Percentiles rank a stretch among this genome's conserved stretches.
These are phyloP conservation scores for Backusella tuberculispora DNA, from an alignment of 192 early-diverging fungal species.

Conservation along the genomic window DNA sequence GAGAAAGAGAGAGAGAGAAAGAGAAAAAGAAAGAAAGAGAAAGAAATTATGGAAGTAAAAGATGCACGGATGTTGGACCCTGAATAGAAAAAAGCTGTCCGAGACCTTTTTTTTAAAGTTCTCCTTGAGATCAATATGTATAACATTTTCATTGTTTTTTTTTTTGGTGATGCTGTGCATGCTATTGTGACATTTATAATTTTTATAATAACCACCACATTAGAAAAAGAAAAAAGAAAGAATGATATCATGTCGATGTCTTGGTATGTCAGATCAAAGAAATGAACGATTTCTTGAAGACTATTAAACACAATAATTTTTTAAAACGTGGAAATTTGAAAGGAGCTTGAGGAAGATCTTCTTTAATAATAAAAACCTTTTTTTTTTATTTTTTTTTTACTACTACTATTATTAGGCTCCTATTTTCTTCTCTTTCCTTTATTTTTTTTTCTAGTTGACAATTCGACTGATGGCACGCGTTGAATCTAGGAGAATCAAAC, in stretches of 20 bases:
- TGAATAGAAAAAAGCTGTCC: slow-evolving; percentile 10
- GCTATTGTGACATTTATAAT: not conserved
- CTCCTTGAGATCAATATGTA: slow-evolving; percentile 4
- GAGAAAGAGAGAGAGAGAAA: too few relatives aligned
- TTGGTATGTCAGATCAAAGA: not conserved
- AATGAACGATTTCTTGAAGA: not conserved
- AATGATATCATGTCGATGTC: not conserved
- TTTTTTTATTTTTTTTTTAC: not conserved
- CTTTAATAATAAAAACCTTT: not conserved
- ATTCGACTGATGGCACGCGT: slow-evolving; percentile 12
- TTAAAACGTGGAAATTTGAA: not conserved
- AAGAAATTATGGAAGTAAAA: slow-evolving; percentile 8
- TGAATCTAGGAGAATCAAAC: not conserved
- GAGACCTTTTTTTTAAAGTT: slow-evolving; percentile 8
- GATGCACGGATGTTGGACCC: slow-evolving; percentile 12
- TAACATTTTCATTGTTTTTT: slow-evolving; percentile 4
- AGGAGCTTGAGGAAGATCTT: not conserved
- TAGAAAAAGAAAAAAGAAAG: not conserved
- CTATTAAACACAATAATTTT: not conserved
- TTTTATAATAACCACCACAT: not conserved
- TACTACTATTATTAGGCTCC: not conserved
- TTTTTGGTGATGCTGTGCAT: slow-evolving; percentile 5
- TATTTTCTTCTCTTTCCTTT: too few relatives aligned
- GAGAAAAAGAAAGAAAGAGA: not conserved
- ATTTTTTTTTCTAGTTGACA: not conserved